A percentile compares a stretch with the other conserved stretches of the same genome.
Evolutionary conservation across 192 early-diverging fungal species (phyloP).

Genomic region (Cetraspora pellucida): DNA sequence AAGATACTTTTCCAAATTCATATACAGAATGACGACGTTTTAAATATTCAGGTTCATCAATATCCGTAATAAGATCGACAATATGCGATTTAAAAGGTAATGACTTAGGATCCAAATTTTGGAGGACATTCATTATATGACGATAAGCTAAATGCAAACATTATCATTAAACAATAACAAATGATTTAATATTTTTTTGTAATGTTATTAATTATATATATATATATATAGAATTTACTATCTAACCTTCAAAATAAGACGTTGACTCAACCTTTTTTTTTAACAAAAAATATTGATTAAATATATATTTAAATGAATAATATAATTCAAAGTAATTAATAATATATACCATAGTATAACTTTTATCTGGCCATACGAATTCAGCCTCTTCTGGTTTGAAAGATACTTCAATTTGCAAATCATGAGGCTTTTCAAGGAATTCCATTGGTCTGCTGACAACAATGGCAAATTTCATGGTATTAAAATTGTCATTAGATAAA

Average conservation of each 20-base stretch:
- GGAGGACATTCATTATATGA: slow-evolving; percentile 50
- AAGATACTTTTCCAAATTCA: slow-evolving; percentile 9
- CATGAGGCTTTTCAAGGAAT: slow-evolving; percentile 33
- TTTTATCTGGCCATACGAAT: slow-evolving; percentile 21
- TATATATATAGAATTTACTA: neutral
- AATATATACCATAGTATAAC: slow-evolving; percentile 26
- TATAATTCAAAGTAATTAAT: neutral
- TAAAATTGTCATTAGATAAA: slow-evolving; percentile 53
- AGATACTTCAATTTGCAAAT: slow-evolving; percentile 45
- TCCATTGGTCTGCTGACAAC: slow-evolving; percentile 46
- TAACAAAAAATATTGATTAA: neutral
- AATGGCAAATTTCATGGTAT: slow-evolving; percentile 50
- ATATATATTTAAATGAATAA: slow-evolving; percentile 4
- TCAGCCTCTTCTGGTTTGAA: slow-evolving; percentile 31
- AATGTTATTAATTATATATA: no score
- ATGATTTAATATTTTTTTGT: no score
- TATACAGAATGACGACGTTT: slow-evolving; percentile 5
- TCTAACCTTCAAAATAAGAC: slow-evolving; percentile 49
- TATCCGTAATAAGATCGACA: slow-evolving; percentile 39
- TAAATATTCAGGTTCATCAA: slow-evolving; percentile 47
- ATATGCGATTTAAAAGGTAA: slow-evolving; percentile 51
- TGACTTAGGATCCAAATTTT: slow-evolving; percentile 40
- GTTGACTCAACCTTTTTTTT: slow-evolving; percentile 40
- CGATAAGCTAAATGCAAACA: slow-evolving; percentile 46
- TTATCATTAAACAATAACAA: neutral